Base-by-base conservation (phyloP, 1,139 yeast genomes). In the Pichia sp. region DNA sequence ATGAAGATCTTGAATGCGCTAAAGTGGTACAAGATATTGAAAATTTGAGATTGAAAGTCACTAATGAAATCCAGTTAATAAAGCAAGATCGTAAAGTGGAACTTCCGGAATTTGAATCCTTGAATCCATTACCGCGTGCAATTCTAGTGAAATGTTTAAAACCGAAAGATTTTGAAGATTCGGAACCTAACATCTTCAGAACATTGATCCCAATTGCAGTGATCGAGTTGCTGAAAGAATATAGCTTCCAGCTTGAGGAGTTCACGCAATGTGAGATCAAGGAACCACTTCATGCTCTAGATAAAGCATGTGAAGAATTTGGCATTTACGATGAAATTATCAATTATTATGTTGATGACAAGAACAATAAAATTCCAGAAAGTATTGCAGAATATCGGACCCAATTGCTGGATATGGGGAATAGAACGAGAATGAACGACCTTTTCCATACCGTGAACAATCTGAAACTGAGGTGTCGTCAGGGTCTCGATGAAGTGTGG, bases 11-110 rank as follows among this genome's bases (percentile, higher is more conserved):
- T 11, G 12, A 23, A 16, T 41, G 18, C 18, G 33, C 14, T 11
- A 34, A 30, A n/a, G 39, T 46, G 2, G 15, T 46, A 20, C 46
- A 44, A 6, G 54, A 52, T 31, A 32, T 46, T 9, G 29, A 31
- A 16, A 43, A 36, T 12, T 30, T 53, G 14, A 35, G 27, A 7
- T 28, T 40, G 3, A 66, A 68, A 6, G 64, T 83, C 1, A 52
- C 58, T 5, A n/a, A n/a, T n/a, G 8, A 21, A 21, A 21, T n/a
- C n/a, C n/a, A 21, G 11, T 21, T 21, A 6, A 2, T 16, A 2
- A 15, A 26, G n/a, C 9, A 15, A 26, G 82, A 91, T 0, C 83
- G 75, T 50, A 67, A 73, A 38, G 87, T 80, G 43, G 66, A 88
- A 46, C 77, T 77, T 40, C 74, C 74, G 14, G 64, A 61, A 6